Percentiles rank a stretch among this genome's conserved stretches.
Evolutionary conservation across 2,329 filamentous ascomycete species (phyloP).

Genomic region (Arachnopeziza araneosa): DNA sequence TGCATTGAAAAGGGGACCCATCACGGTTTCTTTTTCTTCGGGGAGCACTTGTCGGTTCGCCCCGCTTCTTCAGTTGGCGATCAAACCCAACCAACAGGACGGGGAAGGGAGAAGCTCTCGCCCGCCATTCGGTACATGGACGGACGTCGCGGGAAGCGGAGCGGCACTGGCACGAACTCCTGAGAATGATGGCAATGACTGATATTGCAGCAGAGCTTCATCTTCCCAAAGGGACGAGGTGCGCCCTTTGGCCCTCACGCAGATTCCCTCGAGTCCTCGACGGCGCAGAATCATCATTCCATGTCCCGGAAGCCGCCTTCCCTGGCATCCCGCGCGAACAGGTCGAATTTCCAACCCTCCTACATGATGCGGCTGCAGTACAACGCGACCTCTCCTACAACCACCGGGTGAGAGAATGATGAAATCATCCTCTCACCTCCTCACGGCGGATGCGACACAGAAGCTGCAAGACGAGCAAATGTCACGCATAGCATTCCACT

Average conservation of each 20-base stretch:
- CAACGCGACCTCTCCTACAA: not conserved
- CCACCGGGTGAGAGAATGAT: not conserved
- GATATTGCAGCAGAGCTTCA: not conserved
- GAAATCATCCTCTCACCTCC: not conserved
- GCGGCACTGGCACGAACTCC: not conserved
- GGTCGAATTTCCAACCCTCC: not conserved
- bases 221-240: not conserved
- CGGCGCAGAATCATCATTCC: too few species aligned
- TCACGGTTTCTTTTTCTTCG: slow-evolving; percentile 5
- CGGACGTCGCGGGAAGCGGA: not conserved
- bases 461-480: slow-evolving; percentile 2
- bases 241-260: too few species aligned
- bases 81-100: slow-evolving; percentile 5
- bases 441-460: not conserved
- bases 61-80: slow-evolving; percentile 10
- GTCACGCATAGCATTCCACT: slow-evolving; percentile 6
- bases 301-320: not conserved
- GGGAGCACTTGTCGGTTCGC: slow-evolving; percentile 6
- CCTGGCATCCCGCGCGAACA: not conserved
- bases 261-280: too few species aligned
- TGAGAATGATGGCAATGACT: not conserved
- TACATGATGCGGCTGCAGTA: not conserved
- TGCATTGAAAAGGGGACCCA: slow-evolving; percentile 9
- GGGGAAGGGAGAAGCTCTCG: slow-evolving; percentile 1
- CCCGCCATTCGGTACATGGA: slow-evolving; percentile 1